Conservation (phyloP, 2,329 filamentous ascomycete species). For the Alternaria sp. region DNA sequence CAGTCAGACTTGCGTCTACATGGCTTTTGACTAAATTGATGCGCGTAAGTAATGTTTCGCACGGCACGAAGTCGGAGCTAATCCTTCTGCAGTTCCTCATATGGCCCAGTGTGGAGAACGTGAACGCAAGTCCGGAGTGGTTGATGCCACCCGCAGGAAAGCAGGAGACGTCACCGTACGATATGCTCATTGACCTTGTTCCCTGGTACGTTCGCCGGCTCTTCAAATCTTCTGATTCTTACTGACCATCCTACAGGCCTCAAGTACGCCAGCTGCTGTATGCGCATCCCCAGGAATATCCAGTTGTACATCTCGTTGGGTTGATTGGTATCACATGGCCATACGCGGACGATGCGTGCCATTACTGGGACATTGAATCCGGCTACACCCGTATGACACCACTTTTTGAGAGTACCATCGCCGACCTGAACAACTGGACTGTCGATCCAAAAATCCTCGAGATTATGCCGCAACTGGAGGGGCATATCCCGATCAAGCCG, state of each 20-base stretch:
- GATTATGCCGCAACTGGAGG: constrained; percentile 41
- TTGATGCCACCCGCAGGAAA: constrained; percentile 38
- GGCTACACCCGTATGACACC: constrained; percentile 43
- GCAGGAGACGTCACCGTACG: constrained; percentile 39
- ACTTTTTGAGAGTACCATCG: constrained; percentile 41
- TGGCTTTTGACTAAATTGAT: constrained; percentile 46
- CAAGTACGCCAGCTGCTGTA: constrained; percentile 43
- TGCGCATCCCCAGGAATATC: constrained; percentile 40
- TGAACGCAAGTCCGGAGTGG: constrained; percentile 46
- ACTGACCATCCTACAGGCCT: constrained; percentile 35
- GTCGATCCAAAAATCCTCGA: constrained; percentile 44
- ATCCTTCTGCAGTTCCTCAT: constrained; percentile 39
- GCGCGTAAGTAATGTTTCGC: constrained; percentile 31
- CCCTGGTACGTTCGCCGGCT: constrained; percentile 36
- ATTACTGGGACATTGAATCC: constrained; percentile 46
- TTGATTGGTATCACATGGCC: constrained; percentile 40
- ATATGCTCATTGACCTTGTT: constrained; percentile 43
- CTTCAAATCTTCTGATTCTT: not conserved
- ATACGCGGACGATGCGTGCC: constrained; percentile 45
- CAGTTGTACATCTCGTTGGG: constrained; percentile 35
- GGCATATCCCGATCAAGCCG: constrained; percentile 34
- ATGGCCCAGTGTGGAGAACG: constrained; percentile 46
- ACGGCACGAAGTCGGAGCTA: constrained; percentile 4
- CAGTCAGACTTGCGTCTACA: constrained; percentile 39
- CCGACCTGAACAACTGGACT: constrained; percentile 42